These are phyloP conservation scores for Alloteropsis semialata DNA, from an alignment of 176 grass and related monocot genomes.

Conservation along the genomic window DNA sequence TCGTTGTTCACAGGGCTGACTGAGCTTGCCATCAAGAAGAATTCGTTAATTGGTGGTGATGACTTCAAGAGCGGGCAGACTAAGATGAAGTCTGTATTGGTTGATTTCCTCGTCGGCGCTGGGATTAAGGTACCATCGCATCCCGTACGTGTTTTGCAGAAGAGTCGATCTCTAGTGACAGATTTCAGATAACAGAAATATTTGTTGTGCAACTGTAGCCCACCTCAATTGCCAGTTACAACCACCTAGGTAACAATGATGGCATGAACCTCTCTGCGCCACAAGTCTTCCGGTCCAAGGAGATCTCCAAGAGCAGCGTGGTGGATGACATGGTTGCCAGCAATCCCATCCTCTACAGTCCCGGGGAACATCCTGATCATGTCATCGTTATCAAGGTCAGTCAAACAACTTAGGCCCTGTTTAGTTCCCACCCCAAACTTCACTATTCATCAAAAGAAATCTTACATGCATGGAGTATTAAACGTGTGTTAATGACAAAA, in stretches of 20 bases:
- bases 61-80: slow-evolving; percentile 92
- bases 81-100: slow-evolving; percentile 84
- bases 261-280: slow-evolving; percentile 74
- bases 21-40: slow-evolving; percentile 69
- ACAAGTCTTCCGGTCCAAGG: slow-evolving; percentile 79
- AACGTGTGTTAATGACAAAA: too few species aligned
- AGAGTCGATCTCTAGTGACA: background rate
- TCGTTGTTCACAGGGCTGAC: slow-evolving; percentile 53
- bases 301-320: slow-evolving; percentile 87
- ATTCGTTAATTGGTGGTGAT: slow-evolving; percentile 69
- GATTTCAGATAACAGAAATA: background rate
- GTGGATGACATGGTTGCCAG: slow-evolving; percentile 90
- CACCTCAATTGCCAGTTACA: slow-evolving; percentile 87
- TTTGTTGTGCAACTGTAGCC: slow-evolving; percentile 40
- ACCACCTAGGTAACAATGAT: slow-evolving; percentile 88
- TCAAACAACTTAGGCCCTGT: background rate
- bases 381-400: slow-evolving; percentile 82
- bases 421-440: too few species aligned
- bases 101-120: slow-evolving; percentile 74
- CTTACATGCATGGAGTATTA: too few species aligned
- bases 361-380: slow-evolving; percentile 70
- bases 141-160: background rate
- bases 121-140: slow-evolving; percentile 62
- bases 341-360: slow-evolving; percentile 73
- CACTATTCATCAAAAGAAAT: too few species aligned